These are phyloP conservation scores for Ustilaginoidea virens DNA, from an alignment of 2,329 filamentous ascomycete species.

Conservation along the genomic window DNA sequence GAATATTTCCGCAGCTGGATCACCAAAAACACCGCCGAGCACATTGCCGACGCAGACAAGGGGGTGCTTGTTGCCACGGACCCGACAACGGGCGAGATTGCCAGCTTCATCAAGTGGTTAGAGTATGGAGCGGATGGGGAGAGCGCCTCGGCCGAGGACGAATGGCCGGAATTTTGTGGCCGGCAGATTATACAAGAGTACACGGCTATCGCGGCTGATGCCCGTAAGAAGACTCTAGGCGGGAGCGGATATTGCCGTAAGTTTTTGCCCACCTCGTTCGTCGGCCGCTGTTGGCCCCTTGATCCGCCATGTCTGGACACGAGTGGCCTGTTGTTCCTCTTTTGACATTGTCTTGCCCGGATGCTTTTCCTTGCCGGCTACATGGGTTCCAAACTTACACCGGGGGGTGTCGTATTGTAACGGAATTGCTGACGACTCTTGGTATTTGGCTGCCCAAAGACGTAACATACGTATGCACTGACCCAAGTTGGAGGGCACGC, in stretches of 20 bases:
- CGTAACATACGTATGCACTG: conserved; percentile 23
- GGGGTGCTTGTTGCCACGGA: conserved; percentile 20
- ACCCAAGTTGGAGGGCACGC: conserved; percentile 17
- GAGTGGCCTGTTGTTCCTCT: background rate
- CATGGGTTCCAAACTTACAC: too few relatives aligned
- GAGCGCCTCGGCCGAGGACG: conserved; percentile 7
- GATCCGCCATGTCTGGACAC: too few relatives aligned
- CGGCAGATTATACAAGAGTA: conserved; percentile 19
- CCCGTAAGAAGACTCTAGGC: conserved; percentile 16
- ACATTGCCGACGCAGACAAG: conserved; percentile 12
- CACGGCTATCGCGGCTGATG: conserved; percentile 14
- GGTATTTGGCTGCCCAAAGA: conserved; percentile 11
- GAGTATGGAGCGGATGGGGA: conserved; percentile 10
- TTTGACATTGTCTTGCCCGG: background rate
- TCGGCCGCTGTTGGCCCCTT: too few relatives aligned
- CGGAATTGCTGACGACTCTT: too few relatives aligned
- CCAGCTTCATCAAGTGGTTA: conserved; percentile 22
- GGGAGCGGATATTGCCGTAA: conserved; percentile 19
- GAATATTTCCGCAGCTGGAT: conserved; percentile 16
- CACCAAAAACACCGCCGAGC: conserved; percentile 13
- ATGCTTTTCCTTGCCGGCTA: background rate
- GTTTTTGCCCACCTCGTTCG: conserved; percentile 10
- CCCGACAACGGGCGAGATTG: conserved; percentile 12
- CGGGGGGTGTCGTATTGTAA: too few relatives aligned
- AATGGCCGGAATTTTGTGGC: conserved; percentile 15